These are phyloP conservation scores for Pseudogymnoascus sp. DNA, from an alignment of 2,329 filamentous ascomycete genomes.

Conservation along the genomic window DNA sequence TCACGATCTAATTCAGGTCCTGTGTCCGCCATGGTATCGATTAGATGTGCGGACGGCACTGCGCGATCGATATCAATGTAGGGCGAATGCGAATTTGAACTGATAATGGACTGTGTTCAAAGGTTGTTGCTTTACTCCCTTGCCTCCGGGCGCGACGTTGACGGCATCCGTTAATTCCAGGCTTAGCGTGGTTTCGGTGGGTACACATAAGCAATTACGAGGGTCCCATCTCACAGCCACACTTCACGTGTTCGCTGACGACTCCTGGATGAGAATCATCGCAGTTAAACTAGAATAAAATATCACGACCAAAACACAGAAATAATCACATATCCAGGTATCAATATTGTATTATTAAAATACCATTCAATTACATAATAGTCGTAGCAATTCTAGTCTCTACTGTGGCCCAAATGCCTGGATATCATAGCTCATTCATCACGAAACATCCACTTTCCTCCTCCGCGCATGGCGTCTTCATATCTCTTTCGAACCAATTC, in stretches of 20 bases:
- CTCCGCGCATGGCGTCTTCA: constrained; percentile 70
- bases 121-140: constrained; percentile 1
- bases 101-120: background rate
- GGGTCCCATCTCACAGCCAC: constrained; percentile 7
- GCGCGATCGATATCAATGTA: constrained; percentile 5
- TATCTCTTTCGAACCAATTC: constrained; percentile 65
- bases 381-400: background rate
- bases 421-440: constrained; percentile 50
- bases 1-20: constrained; percentile 23
- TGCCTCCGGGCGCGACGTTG: constrained; percentile 6
- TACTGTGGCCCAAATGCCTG: constrained; percentile 2
- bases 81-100: background rate
- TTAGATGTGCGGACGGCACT: background rate
- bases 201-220: constrained; percentile 2
- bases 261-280: background rate
- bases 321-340: background rate
- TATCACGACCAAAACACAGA: too few relatives aligned
- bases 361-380: background rate
- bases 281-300: background rate
- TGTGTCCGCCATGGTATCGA: constrained; percentile 25
- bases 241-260: background rate
- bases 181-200: constrained; percentile 10
- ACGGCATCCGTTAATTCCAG: constrained; percentile 11
- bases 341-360: background rate
- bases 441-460: constrained; percentile 71